Percentiles rank a stretch among this genome's conserved stretches.
These are phyloP conservation scores for Cordyceps cateniannulata DNA, from an alignment of 2,329 filamentous ascomycete species.

Conservation along the genomic window DNA sequence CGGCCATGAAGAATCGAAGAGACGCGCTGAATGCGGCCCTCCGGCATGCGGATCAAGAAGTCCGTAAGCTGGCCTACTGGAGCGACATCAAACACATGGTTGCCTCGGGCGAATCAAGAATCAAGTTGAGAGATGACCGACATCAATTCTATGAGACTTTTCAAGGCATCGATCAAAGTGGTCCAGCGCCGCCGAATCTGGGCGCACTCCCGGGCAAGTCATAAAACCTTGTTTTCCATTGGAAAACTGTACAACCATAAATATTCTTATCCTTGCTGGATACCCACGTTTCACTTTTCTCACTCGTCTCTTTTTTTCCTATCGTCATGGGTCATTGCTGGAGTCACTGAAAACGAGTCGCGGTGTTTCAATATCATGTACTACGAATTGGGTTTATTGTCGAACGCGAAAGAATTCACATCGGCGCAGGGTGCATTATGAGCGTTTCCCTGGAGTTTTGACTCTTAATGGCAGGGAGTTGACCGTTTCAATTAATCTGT, in stretches of 20 bases:
- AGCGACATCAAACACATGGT: constrained; percentile 72
- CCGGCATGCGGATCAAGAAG: constrained; percentile 71
- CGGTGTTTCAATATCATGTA: background rate
- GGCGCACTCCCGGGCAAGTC: constrained; percentile 17
- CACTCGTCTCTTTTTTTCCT: constrained; percentile 6
- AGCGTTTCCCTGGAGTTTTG: background rate
- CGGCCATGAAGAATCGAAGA: constrained; percentile 34
- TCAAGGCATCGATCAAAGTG: constrained; percentile 48
- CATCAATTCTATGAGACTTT: constrained; percentile 33
- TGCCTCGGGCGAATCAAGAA: constrained; percentile 40
- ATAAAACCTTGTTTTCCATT: background rate
- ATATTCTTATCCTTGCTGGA: background rate
- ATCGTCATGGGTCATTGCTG: background rate
- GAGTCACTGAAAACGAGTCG: background rate
- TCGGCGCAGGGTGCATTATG: background rate
- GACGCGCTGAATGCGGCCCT: constrained; percentile 68
- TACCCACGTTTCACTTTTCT: background rate
- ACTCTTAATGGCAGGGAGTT: background rate
- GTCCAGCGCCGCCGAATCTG: constrained; percentile 33
- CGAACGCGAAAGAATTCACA: background rate
- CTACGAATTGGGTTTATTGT: background rate
- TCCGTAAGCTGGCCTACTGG: constrained; percentile 79
- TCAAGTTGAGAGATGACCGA: constrained; percentile 34
- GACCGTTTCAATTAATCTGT: background rate
- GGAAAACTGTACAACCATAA: background rate